These are phyloP conservation scores for Rosa chinensis DNA, from an alignment of 306 rosid genomes.

Conservation along the genomic window DNA sequence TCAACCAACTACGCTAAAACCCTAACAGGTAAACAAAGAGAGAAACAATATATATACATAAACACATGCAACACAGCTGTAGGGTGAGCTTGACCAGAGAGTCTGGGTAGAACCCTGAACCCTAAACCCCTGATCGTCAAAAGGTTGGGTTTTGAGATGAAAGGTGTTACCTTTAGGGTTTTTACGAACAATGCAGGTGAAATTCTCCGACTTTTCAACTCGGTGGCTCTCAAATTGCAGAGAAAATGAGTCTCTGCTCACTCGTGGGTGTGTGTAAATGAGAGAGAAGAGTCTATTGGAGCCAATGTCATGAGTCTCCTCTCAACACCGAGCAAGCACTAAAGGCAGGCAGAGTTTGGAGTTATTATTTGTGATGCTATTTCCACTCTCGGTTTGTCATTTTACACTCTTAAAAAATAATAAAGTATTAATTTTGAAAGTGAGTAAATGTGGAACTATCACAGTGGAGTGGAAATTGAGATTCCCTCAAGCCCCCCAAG, in stretches of 20 bases:
- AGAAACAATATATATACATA: not conserved
- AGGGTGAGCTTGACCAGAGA: slow-evolving; percentile 2
- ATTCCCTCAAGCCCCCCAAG: not conserved
- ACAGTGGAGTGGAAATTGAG: not conserved
- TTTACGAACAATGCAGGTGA: slow-evolving; percentile 9
- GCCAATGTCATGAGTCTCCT: not conserved
- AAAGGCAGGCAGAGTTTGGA: not conserved
- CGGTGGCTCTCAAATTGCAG: not conserved
- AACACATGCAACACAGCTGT: not conserved
- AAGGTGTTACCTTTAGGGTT: not conserved
- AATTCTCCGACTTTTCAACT: not conserved
- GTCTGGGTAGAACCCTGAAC: slow-evolving; percentile 10
- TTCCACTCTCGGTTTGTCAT: not conserved
- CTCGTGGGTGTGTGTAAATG: not conserved
- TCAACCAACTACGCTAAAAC: not conserved
- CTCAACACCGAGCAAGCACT: not conserved
- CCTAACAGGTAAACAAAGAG: not conserved
- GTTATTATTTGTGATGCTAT: not conserved
- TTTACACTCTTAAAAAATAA: not conserved
- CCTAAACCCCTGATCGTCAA: slow-evolving; percentile 10
- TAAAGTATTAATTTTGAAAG: not conserved
- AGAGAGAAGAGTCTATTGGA: not conserved
- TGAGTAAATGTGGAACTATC: not conserved
- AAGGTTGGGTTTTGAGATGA: not conserved
- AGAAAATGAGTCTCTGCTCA: not conserved